phyloP scores from a whole-genome alignment of 2,329 filamentous ascomycete species.

The Trichoderma guizhouense region DNA sequence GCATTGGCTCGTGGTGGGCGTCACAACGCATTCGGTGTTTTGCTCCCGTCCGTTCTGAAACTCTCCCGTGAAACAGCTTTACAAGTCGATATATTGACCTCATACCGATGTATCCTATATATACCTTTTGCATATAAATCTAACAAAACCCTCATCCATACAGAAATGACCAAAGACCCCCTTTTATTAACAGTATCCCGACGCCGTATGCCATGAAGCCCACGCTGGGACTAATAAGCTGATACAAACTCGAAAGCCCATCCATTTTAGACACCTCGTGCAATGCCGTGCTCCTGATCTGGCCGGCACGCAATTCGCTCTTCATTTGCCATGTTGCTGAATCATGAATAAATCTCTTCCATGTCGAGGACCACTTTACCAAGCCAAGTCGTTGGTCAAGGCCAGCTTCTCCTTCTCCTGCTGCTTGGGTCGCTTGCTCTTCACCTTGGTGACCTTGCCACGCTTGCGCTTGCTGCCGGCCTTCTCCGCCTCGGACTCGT shows the following conservation, averaged over 20 bases:
- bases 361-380: slow-evolving; percentile 28
- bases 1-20: neutral
- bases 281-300: neutral
- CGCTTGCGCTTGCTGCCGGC: slow-evolving; percentile 56
- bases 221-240: neutral
- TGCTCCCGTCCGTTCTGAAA: neutral
- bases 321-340: neutral
- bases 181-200: slow-evolving; percentile 9
- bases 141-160: neutral
- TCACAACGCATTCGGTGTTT: neutral
- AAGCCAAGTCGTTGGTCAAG: slow-evolving; percentile 42
- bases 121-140: neutral
- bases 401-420: slow-evolving; percentile 59
- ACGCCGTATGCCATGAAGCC: slow-evolving; percentile 15
- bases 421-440: slow-evolving; percentile 46
- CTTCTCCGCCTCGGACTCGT: slow-evolving; percentile 55
- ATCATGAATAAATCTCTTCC: neutral
- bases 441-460: slow-evolving; percentile 46
- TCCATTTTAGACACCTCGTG: neutral
- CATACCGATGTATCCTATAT: neutral
- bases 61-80: neutral
- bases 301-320: neutral
- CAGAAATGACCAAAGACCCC: neutral
- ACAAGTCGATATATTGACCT: neutral
- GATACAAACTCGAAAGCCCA: slow-evolving; percentile 13